These are phyloP conservation scores for Hanseniaspora guilliermondii DNA, from an alignment of 805 yeast genomes.

Conservation along the genomic window DNA sequence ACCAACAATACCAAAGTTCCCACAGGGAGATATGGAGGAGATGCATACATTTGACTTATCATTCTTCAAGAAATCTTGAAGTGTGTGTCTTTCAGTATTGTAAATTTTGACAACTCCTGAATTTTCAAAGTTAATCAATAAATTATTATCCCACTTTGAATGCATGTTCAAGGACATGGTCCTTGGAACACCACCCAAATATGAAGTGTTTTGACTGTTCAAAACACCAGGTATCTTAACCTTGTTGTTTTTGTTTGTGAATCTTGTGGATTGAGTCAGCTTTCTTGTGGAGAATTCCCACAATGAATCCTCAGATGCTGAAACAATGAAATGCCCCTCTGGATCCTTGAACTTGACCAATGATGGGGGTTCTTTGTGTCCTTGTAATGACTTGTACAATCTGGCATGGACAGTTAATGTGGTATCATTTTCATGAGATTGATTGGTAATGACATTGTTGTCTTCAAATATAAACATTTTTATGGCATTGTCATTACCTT, in stretches of 20 bases:
- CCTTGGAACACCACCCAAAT: constrained; percentile 41
- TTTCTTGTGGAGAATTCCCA: constrained; percentile 90
- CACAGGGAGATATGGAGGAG: constrained; percentile 79
- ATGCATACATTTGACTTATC: constrained; percentile 53
- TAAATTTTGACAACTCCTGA: constrained; percentile 81
- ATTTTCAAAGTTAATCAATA: constrained; percentile 77
- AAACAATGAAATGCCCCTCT: constrained; percentile 68
- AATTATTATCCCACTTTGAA: constrained; percentile 78
- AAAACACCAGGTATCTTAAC: constrained; percentile 47
- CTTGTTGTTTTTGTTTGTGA: constrained; percentile 38
- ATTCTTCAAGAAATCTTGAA: constrained; percentile 52
- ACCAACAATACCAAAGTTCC: constrained; percentile 88
- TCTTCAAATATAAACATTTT: constrained; percentile 81
- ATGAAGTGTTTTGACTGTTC: constrained; percentile 39
- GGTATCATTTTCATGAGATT: constrained; percentile 33
- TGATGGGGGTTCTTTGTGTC: constrained; percentile 88
- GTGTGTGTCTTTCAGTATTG: constrained; percentile 56
- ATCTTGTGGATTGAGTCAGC: constrained; percentile 90
- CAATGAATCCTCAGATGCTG: constrained; percentile 79
- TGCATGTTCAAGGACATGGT: constrained; percentile 58
- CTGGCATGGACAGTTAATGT: constrained; percentile 62
- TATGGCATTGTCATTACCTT: constrained; percentile 81
- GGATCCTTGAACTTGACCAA: constrained; percentile 63
- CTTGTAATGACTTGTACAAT: constrained; percentile 84
- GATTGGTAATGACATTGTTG: constrained; percentile 27